These are phyloP conservation scores for Clavulina sp. DNA, from an alignment of 768 basidiomycete genomes.

Conservation along the genomic window DNA sequence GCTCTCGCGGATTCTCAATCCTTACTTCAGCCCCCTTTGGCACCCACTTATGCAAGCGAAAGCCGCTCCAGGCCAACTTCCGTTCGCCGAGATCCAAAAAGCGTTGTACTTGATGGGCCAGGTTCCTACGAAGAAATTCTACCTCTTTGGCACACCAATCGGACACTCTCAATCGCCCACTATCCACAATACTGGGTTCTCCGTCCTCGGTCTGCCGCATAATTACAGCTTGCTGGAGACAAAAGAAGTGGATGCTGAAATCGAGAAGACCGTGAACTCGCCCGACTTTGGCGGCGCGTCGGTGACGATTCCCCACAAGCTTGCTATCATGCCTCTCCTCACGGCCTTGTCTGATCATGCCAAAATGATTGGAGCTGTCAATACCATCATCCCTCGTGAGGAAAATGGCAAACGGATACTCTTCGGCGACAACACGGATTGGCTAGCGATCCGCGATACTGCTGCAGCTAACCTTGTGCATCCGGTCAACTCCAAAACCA, in stretches of 20 bases:
- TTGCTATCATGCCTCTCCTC: conserved; percentile 72
- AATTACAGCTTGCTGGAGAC: conserved; percentile 68
- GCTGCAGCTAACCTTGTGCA: conserved; percentile 15
- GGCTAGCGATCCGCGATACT: conserved; percentile 66
- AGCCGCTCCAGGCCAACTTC: conserved; percentile 88
- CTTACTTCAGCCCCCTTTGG: conserved; percentile 74
- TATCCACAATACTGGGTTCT: conserved; percentile 80
- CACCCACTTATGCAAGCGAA: conserved; percentile 72
- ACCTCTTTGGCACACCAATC: conserved; percentile 82
- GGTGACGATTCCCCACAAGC: conserved; percentile 91
- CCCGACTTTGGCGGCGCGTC: conserved; percentile 86
- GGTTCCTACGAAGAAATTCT: conserved; percentile 56
- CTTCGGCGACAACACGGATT: conserved; percentile 91
- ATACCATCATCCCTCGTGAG: conserved; percentile 58
- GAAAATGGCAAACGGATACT: conserved; percentile 33
- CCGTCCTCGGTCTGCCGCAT: conserved; percentile 68
- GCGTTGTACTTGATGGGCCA: conserved; percentile 69
- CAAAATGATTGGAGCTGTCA: conserved; percentile 79
- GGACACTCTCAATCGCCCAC: conserved; percentile 80
- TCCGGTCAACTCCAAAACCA: conserved; percentile 19
- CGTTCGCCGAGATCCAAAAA: conserved; percentile 69
- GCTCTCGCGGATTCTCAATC: conserved; percentile 75
- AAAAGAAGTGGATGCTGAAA: conserved; percentile 38
- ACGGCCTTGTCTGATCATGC: conserved; percentile 69
- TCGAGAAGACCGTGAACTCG: conserved; percentile 42